Base-by-base conservation (phyloP, 2,329 filamentous ascomycete genomes). In the Elsinoe australis region DNA sequence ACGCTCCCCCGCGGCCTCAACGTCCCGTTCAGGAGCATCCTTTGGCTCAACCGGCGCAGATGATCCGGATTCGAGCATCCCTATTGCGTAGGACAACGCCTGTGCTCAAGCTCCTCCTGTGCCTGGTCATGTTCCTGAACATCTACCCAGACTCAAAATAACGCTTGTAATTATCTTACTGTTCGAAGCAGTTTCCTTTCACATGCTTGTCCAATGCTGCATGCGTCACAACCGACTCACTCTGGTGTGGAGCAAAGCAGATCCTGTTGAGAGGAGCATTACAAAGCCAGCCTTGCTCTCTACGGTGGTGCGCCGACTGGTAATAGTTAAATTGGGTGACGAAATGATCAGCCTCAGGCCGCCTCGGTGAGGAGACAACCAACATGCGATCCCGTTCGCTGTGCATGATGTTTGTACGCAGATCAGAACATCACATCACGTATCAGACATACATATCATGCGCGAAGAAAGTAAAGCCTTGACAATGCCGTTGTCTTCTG, bases 261-360 rank as follows among this genome's bases (percentile, higher is more conserved):
- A n/a, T n/a, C n/a, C n/a, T n/a, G n/a, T n/a, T n/a, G n/a, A n/a
- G n/a, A n/a, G n/a, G n/a, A n/a, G n/a, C n/a, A n/a, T n/a, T n/a
- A n/a, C n/a, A n/a, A n/a, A n/a, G n/a, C n/a, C n/a, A n/a, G n/a
- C n/a, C n/a, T n/a, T n/a, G n/a, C n/a, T n/a, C n/a, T n/a, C n/a
- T n/a, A n/a, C n/a, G n/a, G n/a, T n/a, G n/a, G n/a, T n/a, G n/a
- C n/a, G n/a, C n/a, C n/a, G n/a, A n/a, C n/a, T n/a, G n/a, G n/a
- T n/a, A n/a, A n/a, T 17, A 32, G 24, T 31, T 44, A 44, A 32
- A 44, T 32, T 44, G 21, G 28, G 39, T 44, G 39, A 44, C 39
- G 39, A 44, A 44, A 44, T 44, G 39, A 44, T 44, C 39, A 44
- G 39, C 39, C 39, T 44, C 26, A 44, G 26, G 39, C 39, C 26